Evolutionary conservation across 2,329 filamentous ascomycete species (phyloP), one percentile per base, ranked within the genome.

Genomic region (Dothidotthia symphoricarpi): DNA sequence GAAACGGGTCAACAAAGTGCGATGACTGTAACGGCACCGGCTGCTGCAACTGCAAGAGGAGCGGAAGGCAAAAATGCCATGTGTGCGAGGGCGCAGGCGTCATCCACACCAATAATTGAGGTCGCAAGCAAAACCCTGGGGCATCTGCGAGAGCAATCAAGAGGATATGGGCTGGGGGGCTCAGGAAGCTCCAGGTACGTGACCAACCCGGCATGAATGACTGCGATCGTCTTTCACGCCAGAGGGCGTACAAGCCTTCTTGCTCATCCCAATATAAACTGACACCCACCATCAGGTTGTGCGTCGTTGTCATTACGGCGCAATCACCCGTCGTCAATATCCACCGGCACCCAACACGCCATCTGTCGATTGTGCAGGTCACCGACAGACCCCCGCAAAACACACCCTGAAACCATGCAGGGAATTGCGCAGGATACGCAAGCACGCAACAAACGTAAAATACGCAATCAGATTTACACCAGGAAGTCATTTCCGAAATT

Each of bases 61-160:
- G 49, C 3, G 61, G 58, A 33, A 50, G 38, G 16, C 39, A 51
- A 26, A 61, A 54, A 28, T 64, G 61, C 42, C 47, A 55, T 39
- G 48, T 60, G 15, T 64, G 61, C 40, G 61, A 64, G 36, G 61
- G 61, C 48, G 43, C 57, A 32, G 61, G 61, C 36, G 55, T 51
- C 26, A 64, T 64, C 32, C 51, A 63, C 33, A 54, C 56, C 27
- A 55, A 63, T 17, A 41, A 48, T 40, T 61, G 44, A 56, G 22
- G 7, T 45, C n/a, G n/a, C n/a, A n/a, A n/a, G n/a, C 42, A 28
- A 34, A 31, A 12, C 13, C 31, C 30, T 32, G 36, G 38, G 26
- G 6, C 27, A 28, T 26, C 32, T 30, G 40, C 33, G 34, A 29
- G 31, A 28, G 33, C 39, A 31, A 24, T 26, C 36, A 30, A 30